These are phyloP conservation scores for Termitomyces titanicus DNA, from an alignment of 768 basidiomycete species.

Conservation along the genomic window DNA sequence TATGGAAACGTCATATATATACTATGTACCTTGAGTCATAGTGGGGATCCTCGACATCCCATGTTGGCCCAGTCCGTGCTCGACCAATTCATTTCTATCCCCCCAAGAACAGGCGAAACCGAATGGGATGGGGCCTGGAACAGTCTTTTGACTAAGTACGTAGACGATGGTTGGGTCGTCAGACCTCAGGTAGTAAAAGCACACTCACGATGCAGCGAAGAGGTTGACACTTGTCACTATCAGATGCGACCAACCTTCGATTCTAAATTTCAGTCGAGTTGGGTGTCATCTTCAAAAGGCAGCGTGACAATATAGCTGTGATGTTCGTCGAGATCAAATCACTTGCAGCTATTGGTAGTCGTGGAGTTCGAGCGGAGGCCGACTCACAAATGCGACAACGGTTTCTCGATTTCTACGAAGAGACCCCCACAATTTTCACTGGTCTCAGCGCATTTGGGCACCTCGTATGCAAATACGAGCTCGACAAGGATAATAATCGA, in stretches of 20 bases:
- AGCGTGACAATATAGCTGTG: background rate
- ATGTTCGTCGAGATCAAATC: background rate
- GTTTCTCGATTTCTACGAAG: background rate
- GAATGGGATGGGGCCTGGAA: background rate
- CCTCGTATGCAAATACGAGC: background rate
- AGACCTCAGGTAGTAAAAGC: no score
- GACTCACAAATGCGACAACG: background rate
- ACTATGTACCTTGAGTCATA: no score
- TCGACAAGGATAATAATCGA: background rate
- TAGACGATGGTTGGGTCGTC: background rate
- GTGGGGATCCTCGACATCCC: no score
- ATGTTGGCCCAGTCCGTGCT: background rate
- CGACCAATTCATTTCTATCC: background rate
- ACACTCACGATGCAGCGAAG: no score
- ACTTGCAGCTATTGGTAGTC: background rate
- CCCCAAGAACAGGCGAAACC: background rate
- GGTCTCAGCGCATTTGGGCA: background rate
- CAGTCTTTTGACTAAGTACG: background rate
- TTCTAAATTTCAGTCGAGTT: no score
- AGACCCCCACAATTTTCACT: background rate
- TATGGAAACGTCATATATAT: no score
- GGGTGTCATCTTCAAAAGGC: background rate
- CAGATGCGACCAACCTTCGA: no score
- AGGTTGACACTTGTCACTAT: no score
- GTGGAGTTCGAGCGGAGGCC: background rate